Base-by-base conservation (phyloP, 225 moss, liverwort and hornwort species). In the Takakia lepidozioides region DNA sequence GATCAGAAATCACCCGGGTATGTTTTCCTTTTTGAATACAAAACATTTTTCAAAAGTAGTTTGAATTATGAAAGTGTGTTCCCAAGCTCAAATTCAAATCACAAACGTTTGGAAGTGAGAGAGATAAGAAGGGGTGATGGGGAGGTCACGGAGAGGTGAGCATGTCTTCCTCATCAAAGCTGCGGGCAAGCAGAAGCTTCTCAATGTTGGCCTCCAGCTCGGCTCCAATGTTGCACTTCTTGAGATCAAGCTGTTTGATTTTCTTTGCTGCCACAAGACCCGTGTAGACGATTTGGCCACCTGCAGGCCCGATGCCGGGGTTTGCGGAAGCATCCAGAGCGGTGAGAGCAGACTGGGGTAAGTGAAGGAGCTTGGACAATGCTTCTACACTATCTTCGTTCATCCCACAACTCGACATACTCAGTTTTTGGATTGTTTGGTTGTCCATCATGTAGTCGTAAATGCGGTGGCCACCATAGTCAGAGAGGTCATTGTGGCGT, bases 391-490 rank as follows among this genome's bases (percentile, higher is more conserved):
- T 72, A 32, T 70, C 59, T 0, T 25, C 1, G 0, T 29, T 27
- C 21, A 82, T 59, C 1, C 81, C 73, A 0, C 69, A 73, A 10
- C 44, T 65, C 0, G 76, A 55, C 57, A 82, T 73, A 25, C 70
- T 82, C 39, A 82, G 54, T 32, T 65, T 70, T 54, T 45, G 60
- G 4, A 82, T 64, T 26, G 73, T 60, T 56, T 70, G 69, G 54
- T 82, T 82, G 47, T 73, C 76, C 72, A 76, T 70, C 72, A 82
- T 60, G 3, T 67, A 76, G 35, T 82, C 82, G 55, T 73, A 82
- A 47, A 82, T 67, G 26, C 61, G 47, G n/a, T 76, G 67, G n/a
- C 77, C 77, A 39, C 67, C 77, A 4, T 76, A 76, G 55, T 82
- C 77, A 20, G 69, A 48, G 1, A 82, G 40, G 2, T 76, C 63